phyloP scores from a whole-genome alignment of 2,329 filamentous ascomycete species.

The Fusarium sp. region DNA sequence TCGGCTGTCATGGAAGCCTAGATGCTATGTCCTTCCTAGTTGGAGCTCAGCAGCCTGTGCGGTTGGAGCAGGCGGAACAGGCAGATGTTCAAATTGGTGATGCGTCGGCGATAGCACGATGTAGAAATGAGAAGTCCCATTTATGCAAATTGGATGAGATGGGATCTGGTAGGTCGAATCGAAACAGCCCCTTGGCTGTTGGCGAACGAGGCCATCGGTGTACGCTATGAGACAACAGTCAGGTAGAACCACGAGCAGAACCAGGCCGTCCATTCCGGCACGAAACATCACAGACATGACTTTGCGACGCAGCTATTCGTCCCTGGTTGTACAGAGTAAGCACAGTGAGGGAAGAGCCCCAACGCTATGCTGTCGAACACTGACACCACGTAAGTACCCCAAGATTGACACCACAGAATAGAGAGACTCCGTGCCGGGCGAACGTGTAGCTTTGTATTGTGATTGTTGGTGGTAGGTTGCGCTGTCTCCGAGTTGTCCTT shows the following conservation, averaged over 20 bases:
- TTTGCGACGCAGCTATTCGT: too few relatives aligned
- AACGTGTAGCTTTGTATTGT: neutral
- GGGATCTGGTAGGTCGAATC: too few relatives aligned
- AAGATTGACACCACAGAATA: conserved; percentile 3
- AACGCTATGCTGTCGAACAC: neutral
- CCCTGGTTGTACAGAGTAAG: neutral
- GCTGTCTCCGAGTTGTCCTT: too few relatives aligned
- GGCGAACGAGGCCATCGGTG: too few relatives aligned
- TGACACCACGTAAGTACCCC: neutral
- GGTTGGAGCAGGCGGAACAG: too few relatives aligned
- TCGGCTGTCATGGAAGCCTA: neutral
- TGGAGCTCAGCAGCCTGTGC: neutral
- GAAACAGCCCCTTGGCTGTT: too few relatives aligned
- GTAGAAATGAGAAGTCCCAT: rapidly evolving
- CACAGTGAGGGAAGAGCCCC: neutral
- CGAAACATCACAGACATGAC: neutral
- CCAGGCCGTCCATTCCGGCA: neutral
- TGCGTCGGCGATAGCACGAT: rapidly evolving
- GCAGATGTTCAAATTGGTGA: neutral
- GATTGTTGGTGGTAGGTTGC: neutral
- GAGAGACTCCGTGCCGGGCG: neutral
- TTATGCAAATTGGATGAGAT: too few relatives aligned
- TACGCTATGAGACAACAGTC: neutral
- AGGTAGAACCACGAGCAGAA: neutral
- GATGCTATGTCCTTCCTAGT: neutral